Percentiles rank a stretch among this genome's conserved stretches.
Conservation (phyloP, 2,329 filamentous ascomycete genomes). For the Hymenoscyphus infarciens region DNA sequence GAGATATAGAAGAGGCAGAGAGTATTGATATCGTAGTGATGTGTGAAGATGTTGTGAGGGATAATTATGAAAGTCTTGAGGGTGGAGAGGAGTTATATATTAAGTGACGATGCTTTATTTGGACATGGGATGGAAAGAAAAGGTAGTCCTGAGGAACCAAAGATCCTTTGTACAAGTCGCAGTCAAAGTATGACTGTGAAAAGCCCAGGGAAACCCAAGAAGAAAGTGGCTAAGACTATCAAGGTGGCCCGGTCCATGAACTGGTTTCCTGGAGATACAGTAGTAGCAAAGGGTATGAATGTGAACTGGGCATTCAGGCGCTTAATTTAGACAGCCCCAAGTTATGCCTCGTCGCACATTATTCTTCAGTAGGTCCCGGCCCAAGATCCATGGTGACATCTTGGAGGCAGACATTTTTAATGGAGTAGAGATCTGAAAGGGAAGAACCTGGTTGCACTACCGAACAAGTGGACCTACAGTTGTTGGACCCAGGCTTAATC, state of each 20-base stretch:
- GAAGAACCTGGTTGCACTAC: not conserved
- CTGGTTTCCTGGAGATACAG: not conserved
- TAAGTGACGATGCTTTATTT: too few species aligned
- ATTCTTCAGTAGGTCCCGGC: not conserved
- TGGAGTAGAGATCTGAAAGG: not conserved
- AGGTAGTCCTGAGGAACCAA: not conserved
- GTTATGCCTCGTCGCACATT: not conserved
- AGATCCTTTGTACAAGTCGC: conserved; percentile 4
- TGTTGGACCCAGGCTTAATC: not conserved
- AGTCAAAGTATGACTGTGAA: not conserved
- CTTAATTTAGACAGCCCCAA: conserved; percentile 1
- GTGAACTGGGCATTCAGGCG: not conserved
- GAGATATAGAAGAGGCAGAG: not conserved
- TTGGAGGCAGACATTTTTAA: not conserved
- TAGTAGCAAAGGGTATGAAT: not conserved
- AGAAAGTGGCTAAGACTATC: conserved; percentile 4
- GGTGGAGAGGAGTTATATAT: not conserved
- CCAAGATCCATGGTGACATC: not conserved
- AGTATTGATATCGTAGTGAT: not conserved
- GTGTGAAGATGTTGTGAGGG: not conserved
- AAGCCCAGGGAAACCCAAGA: not conserved
- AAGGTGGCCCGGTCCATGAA: not conserved
- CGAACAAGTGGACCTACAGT: not conserved
- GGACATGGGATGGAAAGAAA: not conserved
- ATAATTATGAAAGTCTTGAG: not conserved